Evolutionary conservation across 805 yeast genomes (phyloP).

Genomic region (Grigorovia humatica): DNA sequence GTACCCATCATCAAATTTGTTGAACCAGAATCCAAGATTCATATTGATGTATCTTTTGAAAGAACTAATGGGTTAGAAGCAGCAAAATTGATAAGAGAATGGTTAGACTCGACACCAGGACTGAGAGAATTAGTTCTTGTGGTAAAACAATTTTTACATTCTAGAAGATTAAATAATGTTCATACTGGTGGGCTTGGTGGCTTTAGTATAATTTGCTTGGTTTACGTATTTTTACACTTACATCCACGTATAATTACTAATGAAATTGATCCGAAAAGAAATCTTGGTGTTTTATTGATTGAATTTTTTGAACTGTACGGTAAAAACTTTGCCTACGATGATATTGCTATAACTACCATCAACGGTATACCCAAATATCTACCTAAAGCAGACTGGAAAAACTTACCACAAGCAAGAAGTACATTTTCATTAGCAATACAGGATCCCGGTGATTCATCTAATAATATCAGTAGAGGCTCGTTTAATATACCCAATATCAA

Average conservation of each 20-base stretch:
- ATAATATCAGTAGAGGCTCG: slow-evolving; percentile 79
- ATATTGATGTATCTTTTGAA: slow-evolving; percentile 86
- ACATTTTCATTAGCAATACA: slow-evolving; percentile 65
- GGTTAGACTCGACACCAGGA: slow-evolving; percentile 70
- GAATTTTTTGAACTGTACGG: slow-evolving; percentile 94
- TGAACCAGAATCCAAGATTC: slow-evolving; percentile 59
- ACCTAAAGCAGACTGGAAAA: slow-evolving; percentile 44
- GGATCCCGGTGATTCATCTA: slow-evolving; percentile 78
- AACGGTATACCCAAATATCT: slow-evolving; percentile 51
- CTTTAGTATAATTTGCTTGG: slow-evolving; percentile 80
- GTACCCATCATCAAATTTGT: slow-evolving; percentile 91
- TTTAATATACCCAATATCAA: slow-evolving; percentile 70
- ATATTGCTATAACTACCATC: slow-evolving; percentile 55
- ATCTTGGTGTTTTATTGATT: slow-evolving; percentile 74
- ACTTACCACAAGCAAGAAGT: slow-evolving; percentile 39
- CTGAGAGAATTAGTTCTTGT: slow-evolving; percentile 72
- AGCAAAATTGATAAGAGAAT: slow-evolving; percentile 61
- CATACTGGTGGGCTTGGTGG: slow-evolving; percentile 95
- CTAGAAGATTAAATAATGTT: slow-evolving; percentile 72
- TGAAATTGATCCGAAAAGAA: slow-evolving; percentile 56
- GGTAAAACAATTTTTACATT: slow-evolving; percentile 73
- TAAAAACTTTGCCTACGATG: slow-evolving; percentile 74
- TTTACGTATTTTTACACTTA: slow-evolving; percentile 61
- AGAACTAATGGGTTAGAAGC: slow-evolving; percentile 74
- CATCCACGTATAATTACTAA: slow-evolving; percentile 71